phyloP scores from a whole-genome alignment of 371 early-diverging fungal genomes.

The Chytridiales sp. region DNA sequence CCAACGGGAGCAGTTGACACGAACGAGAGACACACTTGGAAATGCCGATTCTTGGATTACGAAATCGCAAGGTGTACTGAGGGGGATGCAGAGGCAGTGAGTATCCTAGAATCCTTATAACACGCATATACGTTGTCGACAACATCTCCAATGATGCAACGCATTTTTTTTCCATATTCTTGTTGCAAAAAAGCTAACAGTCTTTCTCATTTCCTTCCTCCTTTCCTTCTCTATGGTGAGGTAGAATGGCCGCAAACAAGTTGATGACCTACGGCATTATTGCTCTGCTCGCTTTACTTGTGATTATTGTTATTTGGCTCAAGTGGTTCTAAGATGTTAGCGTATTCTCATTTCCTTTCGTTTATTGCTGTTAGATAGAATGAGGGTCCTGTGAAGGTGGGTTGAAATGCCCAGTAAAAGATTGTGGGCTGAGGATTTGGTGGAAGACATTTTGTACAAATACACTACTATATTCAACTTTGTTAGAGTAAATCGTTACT shows the following conservation, averaged over 20 bases:
- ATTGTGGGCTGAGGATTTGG: neutral
- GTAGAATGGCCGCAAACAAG: slow-evolving; percentile 89
- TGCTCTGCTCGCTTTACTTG: slow-evolving; percentile 73
- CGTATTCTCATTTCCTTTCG: too few species aligned
- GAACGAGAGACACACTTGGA: slow-evolving; percentile 81
- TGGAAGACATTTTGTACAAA: neutral
- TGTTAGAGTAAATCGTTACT: neutral
- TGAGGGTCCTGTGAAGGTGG: too few species aligned
- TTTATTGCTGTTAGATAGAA: too few species aligned
- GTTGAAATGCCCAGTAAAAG: too few species aligned
- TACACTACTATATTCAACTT: neutral
- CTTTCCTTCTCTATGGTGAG: slow-evolving; percentile 3
- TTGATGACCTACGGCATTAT: slow-evolving; percentile 85
- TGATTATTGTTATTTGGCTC: slow-evolving; percentile 78
- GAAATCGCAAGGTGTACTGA: slow-evolving; percentile 81
- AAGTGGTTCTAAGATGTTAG: too few species aligned
- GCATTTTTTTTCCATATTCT: neutral
- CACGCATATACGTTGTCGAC: too few species aligned
- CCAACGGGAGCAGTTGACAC: slow-evolving; percentile 88
- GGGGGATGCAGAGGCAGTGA: slow-evolving; percentile 90
- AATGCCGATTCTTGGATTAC: slow-evolving; percentile 89
- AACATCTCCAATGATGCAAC: neutral
- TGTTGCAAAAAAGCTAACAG: neutral
- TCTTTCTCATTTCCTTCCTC: neutral
- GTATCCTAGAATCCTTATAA: too few species aligned